These are phyloP conservation scores for Geotrichum australiense DNA, from an alignment of 1,139 yeast genomes.

Conservation along the genomic window DNA sequence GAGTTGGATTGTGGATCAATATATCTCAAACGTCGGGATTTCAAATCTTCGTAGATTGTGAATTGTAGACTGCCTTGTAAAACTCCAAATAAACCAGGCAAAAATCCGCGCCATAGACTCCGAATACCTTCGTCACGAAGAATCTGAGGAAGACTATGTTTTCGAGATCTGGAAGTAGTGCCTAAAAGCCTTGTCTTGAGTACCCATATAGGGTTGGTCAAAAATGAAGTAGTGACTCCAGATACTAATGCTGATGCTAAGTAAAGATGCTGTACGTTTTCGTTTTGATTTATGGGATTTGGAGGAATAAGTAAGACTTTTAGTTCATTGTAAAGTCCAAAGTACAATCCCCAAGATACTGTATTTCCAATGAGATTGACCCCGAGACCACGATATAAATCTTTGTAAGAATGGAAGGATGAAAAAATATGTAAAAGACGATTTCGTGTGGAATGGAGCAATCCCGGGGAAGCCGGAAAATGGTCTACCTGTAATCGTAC, in stretches of 20 bases:
- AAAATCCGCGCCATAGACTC: slow-evolving; percentile 76
- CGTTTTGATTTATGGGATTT: no score
- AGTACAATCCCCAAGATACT: slow-evolving; percentile 83
- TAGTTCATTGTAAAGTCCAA: slow-evolving; percentile 59
- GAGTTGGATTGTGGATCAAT: not conserved
- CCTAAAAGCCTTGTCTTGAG: slow-evolving; percentile 57
- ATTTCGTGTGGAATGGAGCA: not conserved
- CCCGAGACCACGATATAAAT: slow-evolving; percentile 65
- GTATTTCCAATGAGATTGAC: slow-evolving; percentile 82
- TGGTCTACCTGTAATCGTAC: slow-evolving; percentile 56
- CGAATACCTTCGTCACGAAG: slow-evolving; percentile 53
- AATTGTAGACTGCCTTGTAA: slow-evolving; percentile 86
- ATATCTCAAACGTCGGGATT: slow-evolving; percentile 40
- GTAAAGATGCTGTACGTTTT: slow-evolving; percentile 28
- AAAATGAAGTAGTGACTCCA: slow-evolving; percentile 63
- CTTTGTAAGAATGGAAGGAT: slow-evolving; percentile 7
- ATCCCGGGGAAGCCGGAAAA: no score
- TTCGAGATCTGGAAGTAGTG: not conserved
- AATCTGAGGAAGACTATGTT: slow-evolving; percentile 1
- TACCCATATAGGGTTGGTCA: slow-evolving; percentile 93
- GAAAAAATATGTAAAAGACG: not conserved
- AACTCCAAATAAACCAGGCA: slow-evolving; percentile 78
- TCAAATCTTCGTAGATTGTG: slow-evolving; percentile 59
- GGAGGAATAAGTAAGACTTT: slow-evolving; percentile 34
- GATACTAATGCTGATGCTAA: slow-evolving; percentile 54